Percentiles rank a stretch among this genome's conserved stretches.
These are phyloP conservation scores for Saksenaea vasiformis DNA, from an alignment of 371 early-diverging fungal species.

Conservation along the genomic window DNA sequence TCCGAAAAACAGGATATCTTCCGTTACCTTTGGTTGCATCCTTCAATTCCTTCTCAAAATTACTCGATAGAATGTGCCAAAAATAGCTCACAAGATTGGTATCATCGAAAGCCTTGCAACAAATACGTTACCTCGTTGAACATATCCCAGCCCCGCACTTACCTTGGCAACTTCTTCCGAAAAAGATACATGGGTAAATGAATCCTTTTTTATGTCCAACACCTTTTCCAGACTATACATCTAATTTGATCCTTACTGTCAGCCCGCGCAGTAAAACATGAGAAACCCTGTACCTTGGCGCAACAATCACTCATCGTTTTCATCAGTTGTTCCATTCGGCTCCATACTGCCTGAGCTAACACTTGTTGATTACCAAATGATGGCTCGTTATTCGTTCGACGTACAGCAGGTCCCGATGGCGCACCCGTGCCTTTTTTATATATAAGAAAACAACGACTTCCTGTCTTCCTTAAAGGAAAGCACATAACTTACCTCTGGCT, in stretches of 20 bases:
- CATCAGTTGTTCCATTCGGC: conserved; percentile 71
- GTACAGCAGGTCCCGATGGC: conserved; percentile 32
- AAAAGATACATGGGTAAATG: conserved; percentile 65
- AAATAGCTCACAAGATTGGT: conserved; percentile 49
- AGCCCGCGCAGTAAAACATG: not conserved
- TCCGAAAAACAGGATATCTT: not conserved
- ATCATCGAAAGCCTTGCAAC: conserved; percentile 34
- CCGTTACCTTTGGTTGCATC: conserved; percentile 40
- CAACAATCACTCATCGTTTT: conserved; percentile 71
- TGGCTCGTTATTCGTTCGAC: conserved; percentile 57
- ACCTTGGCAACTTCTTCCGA: conserved; percentile 59
- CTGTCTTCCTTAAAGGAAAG: not conserved
- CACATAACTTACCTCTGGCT: conserved; percentile 51
- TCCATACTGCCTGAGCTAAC: conserved; percentile 65
- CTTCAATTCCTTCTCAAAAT: conserved; percentile 51
- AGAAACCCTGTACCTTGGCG: conserved; percentile 62
- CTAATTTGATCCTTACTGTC: conserved; percentile 25
- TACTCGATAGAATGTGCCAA: conserved; percentile 47
- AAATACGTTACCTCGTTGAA: not conserved
- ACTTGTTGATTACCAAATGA: conserved; percentile 51
- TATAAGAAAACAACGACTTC: not conserved
- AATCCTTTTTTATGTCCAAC: conserved; percentile 69
- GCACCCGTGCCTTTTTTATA: conserved; percentile 10
- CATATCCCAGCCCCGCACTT: not conserved
- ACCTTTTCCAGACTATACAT: conserved; percentile 75